Percentiles rank a stretch among this genome's conserved stretches.
Evolutionary conservation across 768 basidiomycete genomes (phyloP).

Genomic region (Boletus rubroflammeus): DNA sequence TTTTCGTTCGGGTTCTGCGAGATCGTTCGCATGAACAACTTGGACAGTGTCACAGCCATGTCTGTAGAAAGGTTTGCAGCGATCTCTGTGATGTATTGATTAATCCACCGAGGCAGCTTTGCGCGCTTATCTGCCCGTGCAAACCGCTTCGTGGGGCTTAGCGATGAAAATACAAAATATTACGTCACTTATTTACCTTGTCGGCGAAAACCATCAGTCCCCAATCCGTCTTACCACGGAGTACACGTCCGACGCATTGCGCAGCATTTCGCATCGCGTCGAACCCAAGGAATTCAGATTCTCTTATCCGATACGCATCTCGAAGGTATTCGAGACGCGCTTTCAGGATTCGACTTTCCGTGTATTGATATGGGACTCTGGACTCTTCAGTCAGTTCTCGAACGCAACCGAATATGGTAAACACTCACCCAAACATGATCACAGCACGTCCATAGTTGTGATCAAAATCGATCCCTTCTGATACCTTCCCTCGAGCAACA

Average conservation of each 20-base stretch:
- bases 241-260: constrained; percentile 95
- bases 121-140: constrained; percentile 90
- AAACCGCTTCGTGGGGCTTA: constrained; percentile 60
- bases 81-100: constrained; percentile 98
- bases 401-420: not conserved
- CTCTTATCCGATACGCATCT: constrained; percentile 97
- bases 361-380: constrained; percentile 96
- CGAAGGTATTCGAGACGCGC: constrained; percentile 95
- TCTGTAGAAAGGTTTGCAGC: constrained; percentile 97
- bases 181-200: constrained; percentile 55
- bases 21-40: constrained; percentile 97
- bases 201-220: constrained; percentile 99
- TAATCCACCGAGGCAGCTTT: constrained; percentile 98
- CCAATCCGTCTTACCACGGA: constrained; percentile 99
- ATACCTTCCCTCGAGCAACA: constrained; percentile 97
- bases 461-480: constrained; percentile 99
- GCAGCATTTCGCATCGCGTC: constrained; percentile 99
- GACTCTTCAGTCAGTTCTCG: constrained; percentile 1
- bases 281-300: constrained; percentile 98
- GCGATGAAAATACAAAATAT: not conserved
- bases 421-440: constrained; percentile 93
- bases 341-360: constrained; percentile 95
- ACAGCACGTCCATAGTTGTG: constrained; percentile 99
- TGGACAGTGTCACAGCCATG: constrained; percentile 92
- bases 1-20: constrained; percentile 97